These are phyloP conservation scores for Dalbergia oliveri DNA, from an alignment of 306 rosid genomes.

Conservation along the genomic window DNA sequence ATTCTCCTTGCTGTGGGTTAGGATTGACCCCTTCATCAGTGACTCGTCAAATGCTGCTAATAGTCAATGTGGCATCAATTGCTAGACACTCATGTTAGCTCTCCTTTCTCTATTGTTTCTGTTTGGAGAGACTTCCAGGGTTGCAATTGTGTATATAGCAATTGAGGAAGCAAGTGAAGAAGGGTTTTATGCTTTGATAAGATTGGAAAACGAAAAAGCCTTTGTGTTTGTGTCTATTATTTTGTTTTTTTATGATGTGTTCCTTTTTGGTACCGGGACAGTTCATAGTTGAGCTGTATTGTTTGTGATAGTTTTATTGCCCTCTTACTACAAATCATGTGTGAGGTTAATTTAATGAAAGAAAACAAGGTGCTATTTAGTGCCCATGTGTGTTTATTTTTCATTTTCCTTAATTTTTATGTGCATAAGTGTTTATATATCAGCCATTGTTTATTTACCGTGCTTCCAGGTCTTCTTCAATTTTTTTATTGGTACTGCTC, in stretches of 20 bases:
- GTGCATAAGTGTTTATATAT: not conserved
- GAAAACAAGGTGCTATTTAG: not conserved
- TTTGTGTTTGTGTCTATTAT: not conserved
- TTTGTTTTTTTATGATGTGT: not conserved
- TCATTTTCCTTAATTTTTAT: not conserved
- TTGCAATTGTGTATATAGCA: constrained; percentile 57
- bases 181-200: not conserved
- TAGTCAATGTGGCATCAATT: constrained; percentile 85
- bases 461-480: too few species aligned
- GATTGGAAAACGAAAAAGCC: not conserved
- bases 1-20: constrained; percentile 87
- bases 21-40: constrained; percentile 70
- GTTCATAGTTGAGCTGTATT: not conserved
- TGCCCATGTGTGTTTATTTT: not conserved
- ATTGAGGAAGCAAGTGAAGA: constrained; percentile 23
- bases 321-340: not conserved
- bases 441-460: too few species aligned
- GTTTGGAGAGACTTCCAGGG: constrained; percentile 34
- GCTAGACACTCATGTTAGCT: constrained; percentile 50
- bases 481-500: too few species aligned
- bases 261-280: not conserved
- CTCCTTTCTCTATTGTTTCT: constrained; percentile 46
- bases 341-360: constrained; percentile 27
- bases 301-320: constrained; percentile 27
- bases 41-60: constrained; percentile 53